phyloP scores from a whole-genome alignment of 148 eudicot genomes.

The Rhododendron mucronatum region DNA sequence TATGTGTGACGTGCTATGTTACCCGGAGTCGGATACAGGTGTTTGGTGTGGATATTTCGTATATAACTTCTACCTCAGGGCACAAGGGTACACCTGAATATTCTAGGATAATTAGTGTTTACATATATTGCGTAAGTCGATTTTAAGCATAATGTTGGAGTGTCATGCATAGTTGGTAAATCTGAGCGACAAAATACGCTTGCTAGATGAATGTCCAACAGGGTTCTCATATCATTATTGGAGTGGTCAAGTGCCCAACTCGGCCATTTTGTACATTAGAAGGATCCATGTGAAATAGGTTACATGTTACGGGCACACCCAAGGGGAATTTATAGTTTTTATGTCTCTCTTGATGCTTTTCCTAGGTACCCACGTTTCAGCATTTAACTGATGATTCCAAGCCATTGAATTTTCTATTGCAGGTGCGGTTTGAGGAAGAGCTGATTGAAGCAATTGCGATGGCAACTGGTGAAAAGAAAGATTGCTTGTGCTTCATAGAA shows the following conservation, averaged over 20 bases:
- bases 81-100: no score
- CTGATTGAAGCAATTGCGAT: conserved; percentile 61
- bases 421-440: conserved; percentile 66
- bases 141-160: no score
- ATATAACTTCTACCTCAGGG: no score
- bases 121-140: no score
- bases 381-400: neutral
- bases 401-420: neutral
- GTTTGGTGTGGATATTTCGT: neutral
- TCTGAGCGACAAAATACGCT: neutral
- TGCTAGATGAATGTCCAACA: neutral
- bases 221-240: neutral
- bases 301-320: neutral
- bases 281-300: neutral
- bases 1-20: neutral
- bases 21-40: neutral
- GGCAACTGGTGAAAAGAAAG: conserved; percentile 56
- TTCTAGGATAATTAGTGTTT: no score
- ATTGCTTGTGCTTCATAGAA: conserved; percentile 70
- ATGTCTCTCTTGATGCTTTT: neutral
- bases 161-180: neutral
- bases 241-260: no score
- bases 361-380: neutral
- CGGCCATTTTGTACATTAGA: no score
- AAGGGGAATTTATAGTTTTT: neutral